Evolutionary conservation across 1,284 basidiomycete species (phyloP).

Genomic region (Sporisorium graminicola): DNA sequence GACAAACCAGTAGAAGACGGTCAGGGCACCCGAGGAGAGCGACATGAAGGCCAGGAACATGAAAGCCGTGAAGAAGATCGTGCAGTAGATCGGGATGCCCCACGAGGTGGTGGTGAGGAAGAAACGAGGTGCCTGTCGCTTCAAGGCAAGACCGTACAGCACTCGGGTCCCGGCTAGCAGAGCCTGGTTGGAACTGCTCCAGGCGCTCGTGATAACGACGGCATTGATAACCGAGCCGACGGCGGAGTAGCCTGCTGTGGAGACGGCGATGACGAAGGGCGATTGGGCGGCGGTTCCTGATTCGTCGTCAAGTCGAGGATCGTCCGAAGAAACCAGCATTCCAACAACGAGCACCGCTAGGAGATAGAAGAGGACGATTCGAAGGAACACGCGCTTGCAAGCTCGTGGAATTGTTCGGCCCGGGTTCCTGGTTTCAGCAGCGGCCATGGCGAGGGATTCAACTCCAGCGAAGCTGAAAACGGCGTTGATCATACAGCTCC

Average conservation of each 20-base stretch:
- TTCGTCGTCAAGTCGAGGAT: slow-evolving; percentile 49
- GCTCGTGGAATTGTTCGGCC: slow-evolving; percentile 51
- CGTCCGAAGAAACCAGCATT: slow-evolving; percentile 78
- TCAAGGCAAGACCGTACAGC: slow-evolving; percentile 79
- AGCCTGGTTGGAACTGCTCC: slow-evolving; percentile 86
- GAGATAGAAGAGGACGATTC: slow-evolving; percentile 79
- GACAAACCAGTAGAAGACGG: slow-evolving; percentile 76
- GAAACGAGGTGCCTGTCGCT: slow-evolving; percentile 81
- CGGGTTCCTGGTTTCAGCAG: slow-evolving; percentile 57
- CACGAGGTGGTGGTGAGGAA: slow-evolving; percentile 78
- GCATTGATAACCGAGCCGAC: slow-evolving; percentile 78
- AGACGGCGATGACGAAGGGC: slow-evolving; percentile 69
- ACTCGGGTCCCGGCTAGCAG: slow-evolving; percentile 84
- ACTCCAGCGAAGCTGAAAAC: slow-evolving; percentile 85
- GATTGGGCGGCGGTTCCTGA: slow-evolving; percentile 37
- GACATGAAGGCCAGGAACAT: slow-evolving; percentile 77
- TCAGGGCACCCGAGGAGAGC: slow-evolving; percentile 65
- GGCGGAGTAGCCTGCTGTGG: slow-evolving; percentile 70
- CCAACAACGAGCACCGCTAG: slow-evolving; percentile 75
- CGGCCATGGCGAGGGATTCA: slow-evolving; percentile 73
- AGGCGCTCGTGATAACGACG: slow-evolving; percentile 80
- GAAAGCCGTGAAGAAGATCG: slow-evolving; percentile 79
- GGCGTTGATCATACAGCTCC: slow-evolving; percentile 71
- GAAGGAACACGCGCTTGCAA: slow-evolving; percentile 76
- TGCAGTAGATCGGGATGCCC: slow-evolving; percentile 81